These are phyloP conservation scores for Sonneratia caseolaris DNA, from an alignment of 345 rosid genomes.

Conservation along the genomic window DNA sequence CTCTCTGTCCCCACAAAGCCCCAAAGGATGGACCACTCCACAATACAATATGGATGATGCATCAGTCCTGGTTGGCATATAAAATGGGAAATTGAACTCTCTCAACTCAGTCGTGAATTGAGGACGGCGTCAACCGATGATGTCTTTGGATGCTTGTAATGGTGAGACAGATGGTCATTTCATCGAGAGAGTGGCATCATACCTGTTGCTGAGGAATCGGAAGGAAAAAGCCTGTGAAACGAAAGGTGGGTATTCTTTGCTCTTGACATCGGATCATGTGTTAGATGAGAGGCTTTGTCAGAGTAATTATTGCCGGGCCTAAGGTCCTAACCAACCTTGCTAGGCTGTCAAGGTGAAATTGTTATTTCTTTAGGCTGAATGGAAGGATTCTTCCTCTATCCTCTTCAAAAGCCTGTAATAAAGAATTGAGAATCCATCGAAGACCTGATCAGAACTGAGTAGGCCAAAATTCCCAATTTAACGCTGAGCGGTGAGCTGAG, in stretches of 20 bases:
- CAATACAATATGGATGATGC: too few relatives aligned
- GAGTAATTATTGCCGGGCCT: not conserved
- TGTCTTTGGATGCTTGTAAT: not conserved
- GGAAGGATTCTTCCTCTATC: too few relatives aligned
- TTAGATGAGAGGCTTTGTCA: not conserved
- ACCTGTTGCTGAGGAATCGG: too few relatives aligned
- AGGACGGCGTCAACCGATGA: not conserved
- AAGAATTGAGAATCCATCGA: not conserved
- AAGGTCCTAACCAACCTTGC: not conserved
- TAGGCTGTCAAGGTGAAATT: not conserved
- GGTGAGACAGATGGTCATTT: not conserved
- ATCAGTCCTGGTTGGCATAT: too few relatives aligned
- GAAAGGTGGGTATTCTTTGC: too few relatives aligned
- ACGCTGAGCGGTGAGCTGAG: not conserved
- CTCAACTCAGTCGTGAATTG: too few relatives aligned
- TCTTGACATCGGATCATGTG: not conserved
- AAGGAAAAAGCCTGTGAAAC: too few relatives aligned
- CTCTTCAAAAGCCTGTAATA: not conserved
- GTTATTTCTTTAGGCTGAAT: too few relatives aligned
- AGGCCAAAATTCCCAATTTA: not conserved
- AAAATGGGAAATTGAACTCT: too few relatives aligned
- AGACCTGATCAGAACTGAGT: not conserved
- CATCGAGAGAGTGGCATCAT: too few relatives aligned
- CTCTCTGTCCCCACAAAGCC: not conserved
- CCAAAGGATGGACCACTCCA: not conserved